Conservation (phyloP, 1,284 basidiomycete species). For the Apiotrichum porosum region DNA sequence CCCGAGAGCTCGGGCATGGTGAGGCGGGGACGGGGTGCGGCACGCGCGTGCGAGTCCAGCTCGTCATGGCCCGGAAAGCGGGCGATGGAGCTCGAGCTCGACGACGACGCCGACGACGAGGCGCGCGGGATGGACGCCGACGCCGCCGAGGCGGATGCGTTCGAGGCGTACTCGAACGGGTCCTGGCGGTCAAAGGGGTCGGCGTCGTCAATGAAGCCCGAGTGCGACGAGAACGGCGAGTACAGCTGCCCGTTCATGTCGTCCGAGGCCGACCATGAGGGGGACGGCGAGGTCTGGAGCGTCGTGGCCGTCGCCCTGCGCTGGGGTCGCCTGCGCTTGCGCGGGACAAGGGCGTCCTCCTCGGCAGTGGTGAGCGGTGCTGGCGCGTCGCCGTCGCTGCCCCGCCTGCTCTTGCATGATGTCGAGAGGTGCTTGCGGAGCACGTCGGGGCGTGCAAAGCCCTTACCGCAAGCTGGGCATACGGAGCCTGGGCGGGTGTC, state of each 20-base stretch:
- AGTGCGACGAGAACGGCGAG: no score
- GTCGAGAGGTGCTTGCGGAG: constrained; percentile 23
- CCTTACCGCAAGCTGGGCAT: constrained; percentile 22
- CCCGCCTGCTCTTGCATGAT: constrained; percentile 17
- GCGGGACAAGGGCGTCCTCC: constrained; percentile 18
- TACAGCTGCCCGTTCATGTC: no score
- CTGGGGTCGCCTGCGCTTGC: constrained; percentile 19
- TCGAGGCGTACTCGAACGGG: not conserved
- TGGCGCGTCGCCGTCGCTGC: constrained; percentile 16
- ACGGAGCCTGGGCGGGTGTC: constrained; percentile 16
- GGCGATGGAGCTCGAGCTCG: no score
- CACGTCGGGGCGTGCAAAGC: constrained; percentile 20
- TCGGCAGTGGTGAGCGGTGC: constrained; percentile 16
- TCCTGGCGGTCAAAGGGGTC: no score
- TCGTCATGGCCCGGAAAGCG: constrained; percentile 1
- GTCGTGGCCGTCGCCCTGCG: constrained; percentile 6
- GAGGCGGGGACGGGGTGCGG: not conserved
- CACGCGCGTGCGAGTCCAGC: constrained; percentile 1
- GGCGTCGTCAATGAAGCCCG: no score
- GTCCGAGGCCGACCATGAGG: not conserved
- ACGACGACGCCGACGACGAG: not conserved
- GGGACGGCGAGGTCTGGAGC: not conserved
- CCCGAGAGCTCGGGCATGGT: constrained; percentile 2
- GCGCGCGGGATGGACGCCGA: not conserved
- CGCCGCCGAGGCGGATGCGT: not conserved